These are phyloP conservation scores for Pyrenophora tritici-repentis DNA, from an alignment of 2,329 filamentous ascomycete genomes.

Conservation along the genomic window DNA sequence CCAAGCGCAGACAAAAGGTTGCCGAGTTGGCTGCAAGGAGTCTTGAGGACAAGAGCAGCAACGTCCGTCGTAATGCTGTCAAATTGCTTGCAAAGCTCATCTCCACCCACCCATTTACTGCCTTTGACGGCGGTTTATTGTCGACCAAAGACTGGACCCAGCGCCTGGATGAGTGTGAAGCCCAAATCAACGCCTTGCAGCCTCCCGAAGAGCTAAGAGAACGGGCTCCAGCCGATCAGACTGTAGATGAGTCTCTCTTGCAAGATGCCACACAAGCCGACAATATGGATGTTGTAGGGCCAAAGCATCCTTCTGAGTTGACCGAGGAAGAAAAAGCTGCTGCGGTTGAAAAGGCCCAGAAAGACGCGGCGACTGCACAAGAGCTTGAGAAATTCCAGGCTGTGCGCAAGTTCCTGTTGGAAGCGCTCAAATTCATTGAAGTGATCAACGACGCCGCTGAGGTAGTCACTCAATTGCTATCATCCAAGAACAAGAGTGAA, in stretches of 20 bases:
- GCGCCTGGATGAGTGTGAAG: conserved; percentile 79
- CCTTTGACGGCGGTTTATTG: conserved; percentile 72
- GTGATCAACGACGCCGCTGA: conserved; percentile 82
- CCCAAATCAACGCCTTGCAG: conserved; percentile 78
- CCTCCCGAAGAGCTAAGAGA: conserved; percentile 78
- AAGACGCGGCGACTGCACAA: conserved; percentile 87
- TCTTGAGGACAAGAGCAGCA: conserved; percentile 96
- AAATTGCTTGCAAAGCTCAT: conserved; percentile 87
- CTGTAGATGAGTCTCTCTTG: conserved; percentile 76
- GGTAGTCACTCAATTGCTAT: conserved; percentile 82
- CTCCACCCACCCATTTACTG: conserved; percentile 83
- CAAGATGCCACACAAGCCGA: conserved; percentile 87
- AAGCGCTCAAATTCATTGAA: conserved; percentile 91
- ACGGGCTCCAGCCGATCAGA: conserved; percentile 65
- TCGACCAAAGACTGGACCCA: conserved; percentile 83
- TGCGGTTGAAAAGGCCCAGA: conserved; percentile 76
- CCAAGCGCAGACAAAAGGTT: conserved; percentile 84
- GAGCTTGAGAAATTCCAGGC: conserved; percentile 85
- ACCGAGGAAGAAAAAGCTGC: conserved; percentile 78
- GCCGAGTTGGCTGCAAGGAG: conserved; percentile 87
- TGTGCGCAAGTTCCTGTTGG: conserved; percentile 88
- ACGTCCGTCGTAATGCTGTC: conserved; percentile 92
- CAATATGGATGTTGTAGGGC: conserved; percentile 35
- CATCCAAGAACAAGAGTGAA: conserved; percentile 96
- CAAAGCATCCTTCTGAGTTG: conserved; percentile 67